These are phyloP conservation scores for Auricularia sp. DNA, from an alignment of 768 basidiomycete genomes.

Conservation along the genomic window DNA sequence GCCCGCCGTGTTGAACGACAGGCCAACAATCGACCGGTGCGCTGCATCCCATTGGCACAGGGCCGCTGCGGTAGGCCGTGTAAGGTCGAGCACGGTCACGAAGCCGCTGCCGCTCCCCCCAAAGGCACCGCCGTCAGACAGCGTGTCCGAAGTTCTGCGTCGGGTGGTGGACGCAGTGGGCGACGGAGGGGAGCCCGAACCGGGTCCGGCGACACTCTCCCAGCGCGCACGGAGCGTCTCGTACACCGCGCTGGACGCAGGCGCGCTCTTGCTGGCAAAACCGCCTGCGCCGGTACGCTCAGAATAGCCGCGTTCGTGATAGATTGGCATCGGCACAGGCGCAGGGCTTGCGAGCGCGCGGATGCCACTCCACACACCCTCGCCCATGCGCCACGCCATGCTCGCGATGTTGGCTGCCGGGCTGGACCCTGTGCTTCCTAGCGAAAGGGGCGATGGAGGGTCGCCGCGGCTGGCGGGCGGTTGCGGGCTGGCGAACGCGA, in stretches of 20 bases:
- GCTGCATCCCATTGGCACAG: conserved; percentile 34
- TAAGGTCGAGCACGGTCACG: conserved; percentile 50
- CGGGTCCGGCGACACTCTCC: conserved; percentile 12
- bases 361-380: conserved; percentile 4
- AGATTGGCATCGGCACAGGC: neutral
- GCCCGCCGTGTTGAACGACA: conserved; percentile 46
- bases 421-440: neutral
- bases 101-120: conserved; percentile 24
- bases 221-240: conserved; percentile 8
- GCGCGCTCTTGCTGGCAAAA: conserved; percentile 42
- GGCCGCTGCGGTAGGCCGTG: conserved; percentile 29
- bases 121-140: neutral
- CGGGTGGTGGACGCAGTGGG: conserved; percentile 12
- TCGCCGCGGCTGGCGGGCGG: neutral
- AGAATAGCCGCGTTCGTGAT: conserved; percentile 1
- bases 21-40: conserved; percentile 36
- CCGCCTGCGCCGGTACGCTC: conserved; percentile 15
- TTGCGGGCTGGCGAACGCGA: conserved; percentile 44
- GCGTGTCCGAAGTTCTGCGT: neutral
- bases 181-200: conserved; percentile 13
- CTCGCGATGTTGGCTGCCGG: conserved; percentile 13
- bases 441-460: conserved; percentile 12
- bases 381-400: neutral
- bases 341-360: conserved; percentile 14
- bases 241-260: conserved; percentile 27